These are phyloP conservation scores for Durio zibethinus DNA, from an alignment of 345 rosid species.

Conservation along the genomic window DNA sequence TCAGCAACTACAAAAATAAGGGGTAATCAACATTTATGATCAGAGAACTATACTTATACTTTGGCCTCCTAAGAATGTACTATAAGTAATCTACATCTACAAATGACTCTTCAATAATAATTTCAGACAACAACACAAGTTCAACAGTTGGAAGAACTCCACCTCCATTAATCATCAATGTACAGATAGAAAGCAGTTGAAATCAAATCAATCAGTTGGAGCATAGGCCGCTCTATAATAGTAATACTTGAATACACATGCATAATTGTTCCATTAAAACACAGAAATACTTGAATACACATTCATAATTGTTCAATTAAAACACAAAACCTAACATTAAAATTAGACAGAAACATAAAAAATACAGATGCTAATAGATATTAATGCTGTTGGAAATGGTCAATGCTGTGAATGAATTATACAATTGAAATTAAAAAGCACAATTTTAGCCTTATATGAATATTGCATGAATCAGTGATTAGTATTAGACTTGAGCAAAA, in stretches of 20 bases:
- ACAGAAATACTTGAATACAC: not conserved
- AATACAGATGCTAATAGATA: not conserved
- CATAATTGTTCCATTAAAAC: not conserved
- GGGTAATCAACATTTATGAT: not conserved
- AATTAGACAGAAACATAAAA: not conserved
- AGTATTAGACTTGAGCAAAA: not conserved
- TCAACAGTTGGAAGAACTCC: not conserved
- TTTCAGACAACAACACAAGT: conserved; percentile 4
- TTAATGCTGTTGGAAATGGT: not conserved
- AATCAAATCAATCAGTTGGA: not conserved
- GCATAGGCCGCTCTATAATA: not conserved
- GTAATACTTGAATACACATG: not conserved
- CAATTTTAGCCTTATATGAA: not conserved
- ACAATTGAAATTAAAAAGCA: not conserved
- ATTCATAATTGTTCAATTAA: not conserved
- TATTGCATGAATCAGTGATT: not conserved
- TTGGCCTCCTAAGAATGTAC: not conserved
- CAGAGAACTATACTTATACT: not conserved
- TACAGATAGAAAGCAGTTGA: conserved; percentile 11
- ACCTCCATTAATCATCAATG: conserved; percentile 11
- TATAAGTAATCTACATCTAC: not conserved
- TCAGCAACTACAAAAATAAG: not conserved
- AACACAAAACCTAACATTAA: not conserved
- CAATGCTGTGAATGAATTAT: not conserved
- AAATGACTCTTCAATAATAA: conserved; percentile 3